Conservation (phyloP, 139 green algal genomes). For the Chlorella sorokiniana region DNA sequence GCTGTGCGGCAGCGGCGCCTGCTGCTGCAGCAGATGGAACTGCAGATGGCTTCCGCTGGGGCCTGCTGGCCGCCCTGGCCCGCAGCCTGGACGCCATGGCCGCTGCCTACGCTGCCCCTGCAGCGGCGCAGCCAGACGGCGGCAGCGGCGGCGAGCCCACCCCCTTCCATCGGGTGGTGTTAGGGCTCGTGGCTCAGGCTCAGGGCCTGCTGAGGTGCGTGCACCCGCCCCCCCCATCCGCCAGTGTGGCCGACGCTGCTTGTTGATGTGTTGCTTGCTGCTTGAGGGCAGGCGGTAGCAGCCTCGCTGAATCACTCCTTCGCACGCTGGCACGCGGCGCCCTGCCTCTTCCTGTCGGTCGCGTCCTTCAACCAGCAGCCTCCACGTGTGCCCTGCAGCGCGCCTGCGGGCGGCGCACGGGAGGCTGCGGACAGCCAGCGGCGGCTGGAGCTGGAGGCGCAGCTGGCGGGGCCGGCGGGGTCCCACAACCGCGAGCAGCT, state of each 20-base stretch:
- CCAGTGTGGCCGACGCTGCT: too few species aligned
- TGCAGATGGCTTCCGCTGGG: conserved; percentile 15
- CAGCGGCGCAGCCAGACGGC: not conserved
- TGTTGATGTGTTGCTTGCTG: too few species aligned
- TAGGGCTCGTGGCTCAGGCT: not conserved
- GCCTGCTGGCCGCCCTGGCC: conserved; percentile 31
- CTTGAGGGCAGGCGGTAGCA: too few species aligned
- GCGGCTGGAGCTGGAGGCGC: not conserved
- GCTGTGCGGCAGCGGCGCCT: not conserved
- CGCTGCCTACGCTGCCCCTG: not conserved
- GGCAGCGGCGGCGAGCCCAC: not conserved
- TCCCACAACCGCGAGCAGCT: not conserved
- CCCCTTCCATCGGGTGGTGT: not conserved
- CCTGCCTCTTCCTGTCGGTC: too few species aligned
- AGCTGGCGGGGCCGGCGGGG: not conserved
- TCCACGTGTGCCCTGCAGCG: too few species aligned
- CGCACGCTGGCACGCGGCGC: not conserved
- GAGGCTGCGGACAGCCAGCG: conserved; percentile 1
- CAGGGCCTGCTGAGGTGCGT: not conserved
- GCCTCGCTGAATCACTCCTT: too few species aligned
- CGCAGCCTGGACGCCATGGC: conserved; percentile 2
- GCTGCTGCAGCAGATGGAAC: conserved; percentile 30
- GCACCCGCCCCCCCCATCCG: too few species aligned
- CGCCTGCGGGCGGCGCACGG: too few species aligned
- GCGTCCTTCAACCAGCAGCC: too few species aligned